Evolutionary conservation across 1,284 basidiomycete genomes (phyloP), one percentile per base, ranked within the genome.

Genomic region (Heterobasidion occidentale): DNA sequence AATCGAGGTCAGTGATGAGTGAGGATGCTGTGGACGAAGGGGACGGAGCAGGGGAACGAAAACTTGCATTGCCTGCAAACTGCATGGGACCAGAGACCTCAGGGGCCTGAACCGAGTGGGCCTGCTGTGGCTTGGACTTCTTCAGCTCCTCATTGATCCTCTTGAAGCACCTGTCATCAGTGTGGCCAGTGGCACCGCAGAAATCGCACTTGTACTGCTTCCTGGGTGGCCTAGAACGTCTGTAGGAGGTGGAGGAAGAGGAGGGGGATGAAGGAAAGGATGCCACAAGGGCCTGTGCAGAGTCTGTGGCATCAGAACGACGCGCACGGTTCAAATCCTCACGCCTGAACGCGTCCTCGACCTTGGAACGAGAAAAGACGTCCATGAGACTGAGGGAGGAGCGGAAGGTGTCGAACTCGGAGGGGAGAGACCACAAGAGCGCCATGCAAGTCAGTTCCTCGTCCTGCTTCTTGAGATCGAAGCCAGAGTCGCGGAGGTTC

Each of bases 1-100:
- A 71, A 52, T 65, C 9, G 58, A 61, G 51, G 20, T 56, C 38
- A 51, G 19, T 19, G 19, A 19, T 2, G 19, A 19, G 19, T 19
- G 19, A 19, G 19, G 19, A 19, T 1, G 19, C 19, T 19, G 19
- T 19, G 19, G 19, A 19, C 1, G 19, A 19, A 19, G 19, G 19
- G 19, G 19, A 19, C 2, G 19, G 19, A 19, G 19, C 19, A 19
- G 19, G 19, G 19, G 19, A 19, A 19, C 19, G 19, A 19, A 19
- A 19, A 19, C 19, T 19, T 19, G 19, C 19, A 19, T 19, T 19
- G 19, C 19, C 19, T 19, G 19, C 19, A 19, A 19, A 19, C 19
- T 19, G 19, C 19, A 19, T 19, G 2, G 19, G 19, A 19, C 19
- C 19, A 19, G 19, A 19, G 19, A 2, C 19, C 2, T 19, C 19